Evolutionary conservation across 768 basidiomycete species (phyloP), one percentile per base, ranked within the genome.

Genomic region (Candolleomyces efflorescens): DNA sequence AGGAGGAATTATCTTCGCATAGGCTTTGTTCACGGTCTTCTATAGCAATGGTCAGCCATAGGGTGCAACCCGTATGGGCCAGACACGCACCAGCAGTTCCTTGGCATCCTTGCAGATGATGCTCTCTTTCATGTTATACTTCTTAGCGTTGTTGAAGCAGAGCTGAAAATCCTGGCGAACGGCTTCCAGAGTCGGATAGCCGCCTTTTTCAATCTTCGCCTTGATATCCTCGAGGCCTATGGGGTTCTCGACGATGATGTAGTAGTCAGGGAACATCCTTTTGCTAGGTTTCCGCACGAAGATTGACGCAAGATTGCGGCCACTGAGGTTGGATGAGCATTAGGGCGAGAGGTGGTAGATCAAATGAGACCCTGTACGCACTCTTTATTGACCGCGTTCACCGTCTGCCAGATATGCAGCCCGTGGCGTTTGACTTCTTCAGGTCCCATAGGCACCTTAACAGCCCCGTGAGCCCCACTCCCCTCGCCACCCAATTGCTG

Each of bases 181-280:
- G 10, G 79, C 82, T 51, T 86, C 82, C 47, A 93, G 75, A 12
- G 85, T 81, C 13, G 75, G 62, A 64, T 94, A 94, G 12, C 61
- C 67, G 56, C 77, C 75, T 52, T 74, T 72, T 47, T 89, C 86
- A 24, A 94, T 78, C 65, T 83, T 81, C 64, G 83, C 81, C 79
- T 92, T 92, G 75, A 97, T 93, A 62, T 95, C 92, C 45, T 92
- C 89, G 52, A 97, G 77, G 24, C 91, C 86, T 63, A 97, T 92
- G 27, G 95, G 94, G 23, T 82, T 77, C 63, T 84, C 77, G 67
- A 95, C 96, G 62, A 87, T 60, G 22, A 71, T 68, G 72, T 95
- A 97, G 73, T 98, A 98, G 75, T 95, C 94, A 41, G 92, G 83
- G 71, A 90, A 92, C 57, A 77, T 76, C 57, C 84, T 82, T 72